Conservation (phyloP, 345 rosid genomes). For the Euphorbia peplus region DNA sequence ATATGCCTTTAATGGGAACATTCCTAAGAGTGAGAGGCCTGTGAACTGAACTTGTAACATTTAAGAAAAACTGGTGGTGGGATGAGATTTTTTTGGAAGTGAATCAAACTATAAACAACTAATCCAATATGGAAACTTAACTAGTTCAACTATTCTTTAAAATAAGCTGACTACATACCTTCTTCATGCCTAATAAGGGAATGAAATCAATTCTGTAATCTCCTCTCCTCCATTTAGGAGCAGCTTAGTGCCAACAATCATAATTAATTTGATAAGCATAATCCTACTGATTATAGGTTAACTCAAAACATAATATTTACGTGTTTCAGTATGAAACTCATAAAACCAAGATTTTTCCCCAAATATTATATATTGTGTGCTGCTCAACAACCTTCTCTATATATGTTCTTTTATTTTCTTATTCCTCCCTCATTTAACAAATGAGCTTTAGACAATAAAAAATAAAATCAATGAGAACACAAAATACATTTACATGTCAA, state of each 20-base stretch:
- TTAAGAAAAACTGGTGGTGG: neutral
- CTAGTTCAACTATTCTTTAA: neutral
- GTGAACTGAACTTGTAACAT: neutral
- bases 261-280: neutral
- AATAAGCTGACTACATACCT: slow-evolving; percentile 4
- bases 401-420: no score
- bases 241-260: neutral
- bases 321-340: no score
- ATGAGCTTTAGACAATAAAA: no score
- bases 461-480: no score
- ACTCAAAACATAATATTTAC: no score
- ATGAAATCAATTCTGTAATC: no score
- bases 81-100: neutral
- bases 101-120: neutral
- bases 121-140: neutral
- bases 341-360: no score
- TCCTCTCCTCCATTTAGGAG: neutral
- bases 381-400: no score
- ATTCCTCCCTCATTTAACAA: no score
- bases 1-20: neutral
- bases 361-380: no score
- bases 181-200: neutral
- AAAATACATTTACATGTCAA: no score
- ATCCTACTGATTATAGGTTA: no score
- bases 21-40: neutral